Conservation (phyloP, 1,139 yeast species). For the Tardiomyces digboiensis region DNA sequence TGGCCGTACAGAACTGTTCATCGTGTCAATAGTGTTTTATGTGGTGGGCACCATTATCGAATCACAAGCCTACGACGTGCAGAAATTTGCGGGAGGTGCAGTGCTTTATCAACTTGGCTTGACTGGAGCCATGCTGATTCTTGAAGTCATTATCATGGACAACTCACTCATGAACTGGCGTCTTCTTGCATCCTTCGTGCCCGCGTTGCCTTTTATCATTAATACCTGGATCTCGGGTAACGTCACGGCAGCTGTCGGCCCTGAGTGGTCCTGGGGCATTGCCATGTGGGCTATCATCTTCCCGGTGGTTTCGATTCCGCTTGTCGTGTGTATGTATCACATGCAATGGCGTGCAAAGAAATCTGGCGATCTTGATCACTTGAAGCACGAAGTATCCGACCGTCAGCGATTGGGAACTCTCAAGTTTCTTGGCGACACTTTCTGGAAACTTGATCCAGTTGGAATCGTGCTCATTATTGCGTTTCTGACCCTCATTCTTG, state of each 20-base stretch:
- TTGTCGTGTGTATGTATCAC: slow-evolving; percentile 42
- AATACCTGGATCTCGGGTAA: slow-evolving; percentile 72
- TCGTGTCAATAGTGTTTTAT: slow-evolving; percentile 49
- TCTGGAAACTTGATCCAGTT: slow-evolving; percentile 44
- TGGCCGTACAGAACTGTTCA: slow-evolving; percentile 53
- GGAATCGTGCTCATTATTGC: slow-evolving; percentile 44
- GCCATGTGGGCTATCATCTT: slow-evolving; percentile 77
- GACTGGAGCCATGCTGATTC: slow-evolving; percentile 49
- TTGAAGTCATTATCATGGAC: slow-evolving; percentile 54
- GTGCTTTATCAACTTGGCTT: slow-evolving; percentile 63
- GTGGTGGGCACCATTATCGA: slow-evolving; percentile 63
- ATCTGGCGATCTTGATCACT: slow-evolving; percentile 36
- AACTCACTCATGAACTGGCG: slow-evolving; percentile 64
- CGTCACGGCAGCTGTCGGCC: slow-evolving; percentile 19
- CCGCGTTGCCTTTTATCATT: slow-evolving; percentile 62
- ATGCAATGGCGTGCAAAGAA: slow-evolving; percentile 46
- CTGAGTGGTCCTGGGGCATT: slow-evolving; percentile 60
- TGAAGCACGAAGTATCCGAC: slow-evolving; percentile 22
- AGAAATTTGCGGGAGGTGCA: slow-evolving; percentile 64
- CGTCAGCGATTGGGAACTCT: slow-evolving; percentile 19
- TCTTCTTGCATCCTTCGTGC: slow-evolving; percentile 49
- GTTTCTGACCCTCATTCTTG: slow-evolving; percentile 42
- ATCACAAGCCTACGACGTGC: slow-evolving; percentile 56
- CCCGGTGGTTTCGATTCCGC: slow-evolving; percentile 55
- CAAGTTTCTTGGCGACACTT: slow-evolving; percentile 22